phyloP scores from a whole-genome alignment of 2,329 filamentous ascomycete genomes.

The Pezicula radicicola region DNA sequence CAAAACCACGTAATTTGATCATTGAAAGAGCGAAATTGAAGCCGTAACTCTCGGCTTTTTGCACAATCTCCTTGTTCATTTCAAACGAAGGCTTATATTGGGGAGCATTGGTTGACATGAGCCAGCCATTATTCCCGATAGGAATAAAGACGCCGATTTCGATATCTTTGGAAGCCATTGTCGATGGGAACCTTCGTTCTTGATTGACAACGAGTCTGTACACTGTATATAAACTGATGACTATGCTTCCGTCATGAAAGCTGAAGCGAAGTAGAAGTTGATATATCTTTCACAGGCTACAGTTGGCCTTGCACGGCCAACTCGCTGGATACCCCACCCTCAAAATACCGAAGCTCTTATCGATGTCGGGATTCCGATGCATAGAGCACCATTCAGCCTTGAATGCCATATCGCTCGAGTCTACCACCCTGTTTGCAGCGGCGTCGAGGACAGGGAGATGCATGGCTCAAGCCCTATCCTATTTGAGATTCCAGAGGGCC shows the following conservation, averaged over 20 bases:
- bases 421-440: no score
- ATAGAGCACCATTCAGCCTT: no score
- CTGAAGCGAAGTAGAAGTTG: neutral
- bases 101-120: conserved; percentile 25
- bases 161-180: neutral
- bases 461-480: no score
- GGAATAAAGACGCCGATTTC: neutral
- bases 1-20: conserved; percentile 27
- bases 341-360: neutral
- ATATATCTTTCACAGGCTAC: neutral
- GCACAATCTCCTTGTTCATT: conserved; percentile 22
- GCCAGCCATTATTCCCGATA: conserved; percentile 27
- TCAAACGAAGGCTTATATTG: conserved; percentile 26
- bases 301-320: no score
- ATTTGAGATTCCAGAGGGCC: no score
- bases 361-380: neutral
- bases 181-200: neutral
- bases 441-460: no score
- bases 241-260: no score
- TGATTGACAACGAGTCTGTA: neutral
- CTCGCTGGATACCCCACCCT: neutral
- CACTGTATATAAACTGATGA: neutral
- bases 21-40: conserved; percentile 26
- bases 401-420: no score
- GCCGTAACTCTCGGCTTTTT: conserved; percentile 25